Base-by-base conservation (phyloP, 2,329 filamentous ascomycete genomes). In the Helminthosporium solani region DNA sequence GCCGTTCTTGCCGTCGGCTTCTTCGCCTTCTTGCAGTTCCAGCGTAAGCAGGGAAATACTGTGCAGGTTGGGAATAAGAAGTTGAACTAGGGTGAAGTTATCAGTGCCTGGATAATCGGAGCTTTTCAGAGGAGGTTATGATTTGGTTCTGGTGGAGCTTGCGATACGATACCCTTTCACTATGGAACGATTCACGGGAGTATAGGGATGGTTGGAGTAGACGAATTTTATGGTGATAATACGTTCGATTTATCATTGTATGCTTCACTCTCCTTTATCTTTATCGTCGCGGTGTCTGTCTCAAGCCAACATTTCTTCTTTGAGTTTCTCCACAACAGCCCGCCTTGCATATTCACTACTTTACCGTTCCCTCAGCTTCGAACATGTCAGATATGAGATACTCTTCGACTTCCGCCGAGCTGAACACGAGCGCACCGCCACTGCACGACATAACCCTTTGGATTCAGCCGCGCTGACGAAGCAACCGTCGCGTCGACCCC, bases 11-110 rank as follows among this genome's bases (percentile, higher is more conserved):
- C 59, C 18, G 58, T 52, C 7, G 63, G 58, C 1, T 54, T 63
- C 35, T 61, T 70, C 40, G 66, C 58, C n/a, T 70, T 66, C 54
- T 47, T 70, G 36, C 60, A 66, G 50, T 69, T 67, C 49, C 65
- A 69, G 56, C 61, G 63, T 42, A 64, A 53, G 42, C 67, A 69
- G 54, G 67, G 67, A 20, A 61, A 58, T 18, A 57, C 62, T 16
- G 65, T 70, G 33, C 53, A 60, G 37, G 60, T 69, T 23, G 67
- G 66, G 28, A 60, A 68, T 50, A 70, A 69, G 59, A 70, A 70
- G 54, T 40, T 69, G 35, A 70, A 68, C 47, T 70, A 47, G 45
- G 7, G 12, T 7, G 28, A n/a, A 7, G 12, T 14, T 5, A 31
- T 4, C 14, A 14, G 9, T 8, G 19, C 19, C 33, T 18, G n/a